Conservation (phyloP, 345 rosid genomes). For the Eucalyptus cladocalyx region DNA sequence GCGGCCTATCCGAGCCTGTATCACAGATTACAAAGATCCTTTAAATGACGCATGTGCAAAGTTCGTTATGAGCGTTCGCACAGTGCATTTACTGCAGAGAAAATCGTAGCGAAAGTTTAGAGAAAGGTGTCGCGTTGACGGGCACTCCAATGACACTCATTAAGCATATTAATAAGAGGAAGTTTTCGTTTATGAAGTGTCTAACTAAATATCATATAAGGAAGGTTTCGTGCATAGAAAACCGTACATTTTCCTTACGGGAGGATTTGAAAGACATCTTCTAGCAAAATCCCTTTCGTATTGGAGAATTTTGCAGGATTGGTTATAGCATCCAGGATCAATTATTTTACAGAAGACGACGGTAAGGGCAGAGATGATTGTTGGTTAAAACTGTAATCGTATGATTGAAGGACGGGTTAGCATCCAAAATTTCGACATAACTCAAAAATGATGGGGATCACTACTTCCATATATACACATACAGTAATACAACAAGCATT, state of each 20-base stretch:
- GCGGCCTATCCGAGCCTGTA: neutral
- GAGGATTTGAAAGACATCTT: neutral
- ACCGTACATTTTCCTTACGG: neutral
- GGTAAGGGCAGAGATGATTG: neutral
- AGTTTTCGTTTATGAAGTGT: neutral
- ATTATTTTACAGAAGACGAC: neutral
- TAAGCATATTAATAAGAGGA: neutral
- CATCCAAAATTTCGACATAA: neutral
- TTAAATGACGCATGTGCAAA: neutral
- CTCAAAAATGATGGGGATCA: neutral
- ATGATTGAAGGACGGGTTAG: neutral
- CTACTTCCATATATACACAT: neutral
- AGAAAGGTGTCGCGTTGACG: neutral
- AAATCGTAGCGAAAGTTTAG: neutral
- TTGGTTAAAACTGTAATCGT: neutral
- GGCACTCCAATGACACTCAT: neutral
- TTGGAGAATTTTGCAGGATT: neutral
- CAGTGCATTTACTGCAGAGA: neutral
- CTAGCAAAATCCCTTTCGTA: neutral
- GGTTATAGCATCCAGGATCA: neutral
- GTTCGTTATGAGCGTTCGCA: neutral
- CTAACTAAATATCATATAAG: neutral
- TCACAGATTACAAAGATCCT: neutral
- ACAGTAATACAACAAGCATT: neutral
- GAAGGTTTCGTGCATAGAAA: neutral